phyloP scores from a whole-genome alignment of 2,329 filamentous ascomycete species.

The Aspergillus neoniger region DNA sequence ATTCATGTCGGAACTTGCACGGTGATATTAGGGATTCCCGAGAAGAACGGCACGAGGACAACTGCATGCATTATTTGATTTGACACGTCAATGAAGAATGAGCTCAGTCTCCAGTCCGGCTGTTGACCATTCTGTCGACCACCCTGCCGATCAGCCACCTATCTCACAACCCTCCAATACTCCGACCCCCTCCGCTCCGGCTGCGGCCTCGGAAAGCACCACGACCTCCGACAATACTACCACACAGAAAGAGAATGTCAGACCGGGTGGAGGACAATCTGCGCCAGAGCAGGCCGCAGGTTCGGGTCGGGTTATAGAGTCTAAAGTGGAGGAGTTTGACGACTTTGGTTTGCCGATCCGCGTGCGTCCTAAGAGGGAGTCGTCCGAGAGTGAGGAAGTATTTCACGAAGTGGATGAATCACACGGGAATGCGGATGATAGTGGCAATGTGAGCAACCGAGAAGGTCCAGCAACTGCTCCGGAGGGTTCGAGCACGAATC shows the following conservation, averaged over 20 bases:
- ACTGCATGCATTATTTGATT: background rate
- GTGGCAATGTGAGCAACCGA: background rate
- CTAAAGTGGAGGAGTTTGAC: slow-evolving; percentile 32
- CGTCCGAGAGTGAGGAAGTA: slow-evolving; percentile 19
- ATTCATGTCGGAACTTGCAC: slow-evolving; percentile 5
- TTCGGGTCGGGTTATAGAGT: slow-evolving; percentile 8
- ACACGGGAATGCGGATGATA: background rate
- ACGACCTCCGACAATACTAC: slow-evolving; percentile 13
- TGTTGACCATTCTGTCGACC: slow-evolving; percentile 30
- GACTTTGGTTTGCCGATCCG: slow-evolving; percentile 45
- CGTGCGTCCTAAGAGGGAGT: slow-evolving; percentile 21
- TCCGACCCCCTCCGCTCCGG: slow-evolving; percentile 10
- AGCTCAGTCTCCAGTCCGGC: slow-evolving; percentile 31
- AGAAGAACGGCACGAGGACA: background rate
- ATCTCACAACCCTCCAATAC: slow-evolving; percentile 13
- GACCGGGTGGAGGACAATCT: slow-evolving; percentile 8
- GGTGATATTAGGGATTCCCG: slow-evolving; percentile 2
- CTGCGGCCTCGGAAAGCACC: slow-evolving; percentile 10
- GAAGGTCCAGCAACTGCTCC: background rate
- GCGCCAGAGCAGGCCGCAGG: slow-evolving; percentile 7
- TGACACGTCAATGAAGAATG: slow-evolving; percentile 33
- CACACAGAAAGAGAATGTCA: slow-evolving; percentile 21
- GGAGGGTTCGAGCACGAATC: background rate
- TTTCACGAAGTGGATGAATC: slow-evolving; percentile 26
- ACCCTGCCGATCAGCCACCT: slow-evolving; percentile 20